Percentiles rank a stretch among this genome's conserved stretches.
Conservation (phyloP, 257 asterid genomes). For the Solanum appendiculatum region DNA sequence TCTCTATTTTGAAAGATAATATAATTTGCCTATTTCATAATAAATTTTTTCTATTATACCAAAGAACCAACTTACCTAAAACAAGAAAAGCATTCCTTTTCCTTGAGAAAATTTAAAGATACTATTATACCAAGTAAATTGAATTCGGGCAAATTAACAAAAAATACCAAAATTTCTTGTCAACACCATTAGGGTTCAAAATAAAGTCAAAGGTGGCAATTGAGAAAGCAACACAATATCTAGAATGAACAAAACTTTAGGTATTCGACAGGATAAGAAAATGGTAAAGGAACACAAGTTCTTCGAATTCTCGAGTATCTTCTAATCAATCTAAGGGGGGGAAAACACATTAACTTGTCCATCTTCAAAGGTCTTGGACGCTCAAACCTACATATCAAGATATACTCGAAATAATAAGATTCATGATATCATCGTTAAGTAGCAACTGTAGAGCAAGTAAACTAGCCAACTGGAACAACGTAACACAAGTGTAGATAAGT, state of each 20-base stretch:
- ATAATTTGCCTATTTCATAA: too few species aligned
- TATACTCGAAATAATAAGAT: neutral
- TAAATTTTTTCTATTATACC: too few species aligned
- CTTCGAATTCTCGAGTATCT: neutral
- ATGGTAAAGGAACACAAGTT: neutral
- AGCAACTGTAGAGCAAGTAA: neutral
- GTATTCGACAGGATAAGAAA: neutral
- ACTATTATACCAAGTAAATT: too few species aligned
- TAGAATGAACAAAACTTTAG: neutral
- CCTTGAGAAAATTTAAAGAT: too few species aligned
- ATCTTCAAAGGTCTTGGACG: conserved; percentile 21
- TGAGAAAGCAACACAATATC: neutral
- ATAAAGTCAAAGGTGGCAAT: neutral
- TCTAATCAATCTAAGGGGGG: neutral
- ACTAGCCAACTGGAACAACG: neutral
- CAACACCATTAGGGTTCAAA: neutral
- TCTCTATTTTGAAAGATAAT: too few species aligned
- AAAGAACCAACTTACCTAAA: too few species aligned
- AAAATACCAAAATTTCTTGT: too few species aligned
- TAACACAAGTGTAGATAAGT: neutral
- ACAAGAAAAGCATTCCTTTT: too few species aligned
- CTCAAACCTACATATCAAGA: conserved; percentile 20
- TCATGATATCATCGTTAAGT: neutral
- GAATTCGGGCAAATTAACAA: neutral
- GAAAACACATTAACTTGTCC: neutral